Base-by-base conservation (phyloP, 306 rosid species). In the Trifolium repens region DNA sequence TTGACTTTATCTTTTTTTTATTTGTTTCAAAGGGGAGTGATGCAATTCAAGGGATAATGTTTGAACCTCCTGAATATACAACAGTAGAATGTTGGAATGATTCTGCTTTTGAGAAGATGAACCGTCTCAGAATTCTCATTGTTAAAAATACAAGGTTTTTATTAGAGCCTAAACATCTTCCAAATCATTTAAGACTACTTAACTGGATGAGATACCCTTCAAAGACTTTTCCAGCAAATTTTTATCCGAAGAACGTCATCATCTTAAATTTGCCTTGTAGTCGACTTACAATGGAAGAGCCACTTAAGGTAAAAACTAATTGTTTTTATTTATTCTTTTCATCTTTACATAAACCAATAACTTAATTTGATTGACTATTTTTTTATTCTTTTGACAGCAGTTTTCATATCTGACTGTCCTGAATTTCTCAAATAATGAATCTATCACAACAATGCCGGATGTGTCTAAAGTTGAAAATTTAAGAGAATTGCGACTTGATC, bases 181-280 rank as follows among this genome's bases (percentile, higher is more conserved):
- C 83, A 57, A 73, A 79, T 44, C 13, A 46, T 15, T 73, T 79
- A 19, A 73, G 64, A 13, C 6, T 66, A 44, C 64, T 79, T 46
- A 75, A 73, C 0, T 79, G 83, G 83, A 11, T 34, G 0, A 24
- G 10, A 2, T 79, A 54, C 12, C 74, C 78, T 54, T 72, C 69
- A 13, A 13, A 13, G 19, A 40, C 63, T 62, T 65, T 79, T 3
- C 83, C 83, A 1, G 4, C 43, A 9, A 9, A 10, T 0, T 79
- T 72, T 19, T 9, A 79, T 72, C 78, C 78, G 0, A 32, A 1
- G 7, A 30, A 79, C 3, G 59, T 72, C 17, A 12, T 55, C 15
- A 9, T 12, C 4, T 13, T 75, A 13, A 54, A 54, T 37, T 14
- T 76, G 12, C 19, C 2, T 4, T 0, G 0, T 4, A 46, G 80